Evolutionary conservation across 352 stramenopile species (phyloP), one percentile per base, ranked within the genome.

Genomic region (Phytophthora foliorum): DNA sequence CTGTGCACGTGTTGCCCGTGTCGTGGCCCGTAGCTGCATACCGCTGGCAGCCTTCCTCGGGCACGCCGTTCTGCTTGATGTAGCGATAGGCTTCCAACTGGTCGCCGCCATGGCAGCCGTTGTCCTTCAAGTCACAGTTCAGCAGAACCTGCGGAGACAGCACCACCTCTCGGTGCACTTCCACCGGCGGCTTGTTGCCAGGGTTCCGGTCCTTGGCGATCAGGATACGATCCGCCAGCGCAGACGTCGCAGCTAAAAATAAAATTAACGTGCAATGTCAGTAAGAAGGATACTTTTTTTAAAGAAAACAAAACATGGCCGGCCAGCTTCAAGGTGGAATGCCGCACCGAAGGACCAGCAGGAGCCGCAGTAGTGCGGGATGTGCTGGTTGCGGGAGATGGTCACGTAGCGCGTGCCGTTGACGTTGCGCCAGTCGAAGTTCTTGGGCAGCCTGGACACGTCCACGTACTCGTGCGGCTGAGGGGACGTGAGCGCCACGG

Each of bases 1-100:
- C 70, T 22, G 66, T 88, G 77, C 95, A 98, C 39, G 75, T 84
- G 65, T 95, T 93, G 56, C 90, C 86, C 55, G 93, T 98, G 55
- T 98, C 97, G 57, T 94, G 84, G 21, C 90, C 86, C 39, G 91
- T 97, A 4, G 97, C 97, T 34, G 91, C 63, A 77, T 99, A 99
- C 4, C 91, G 84, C 71, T 98, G 91, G 68, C 96, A 99, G 9
- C 96, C 97, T 78, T 99, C 96, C 61, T 98, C 97, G 0, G 96
- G 95, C 32, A 99, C 88, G 17, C 88, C 91, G 29, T 97, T 86
- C 58, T 98, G 72, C 52, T 97, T 82, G 31, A 97, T 98, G 67
- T 87, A 97, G 65, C 92, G 86, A 77, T 99, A 99, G 10, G 93
- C 94, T 36, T 90, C 85, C 21, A 97, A 75, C 53, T 97, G 88